Base-by-base conservation (phyloP, 2,329 filamentous ascomycete species). In the Fusarium napiforme region DNA sequence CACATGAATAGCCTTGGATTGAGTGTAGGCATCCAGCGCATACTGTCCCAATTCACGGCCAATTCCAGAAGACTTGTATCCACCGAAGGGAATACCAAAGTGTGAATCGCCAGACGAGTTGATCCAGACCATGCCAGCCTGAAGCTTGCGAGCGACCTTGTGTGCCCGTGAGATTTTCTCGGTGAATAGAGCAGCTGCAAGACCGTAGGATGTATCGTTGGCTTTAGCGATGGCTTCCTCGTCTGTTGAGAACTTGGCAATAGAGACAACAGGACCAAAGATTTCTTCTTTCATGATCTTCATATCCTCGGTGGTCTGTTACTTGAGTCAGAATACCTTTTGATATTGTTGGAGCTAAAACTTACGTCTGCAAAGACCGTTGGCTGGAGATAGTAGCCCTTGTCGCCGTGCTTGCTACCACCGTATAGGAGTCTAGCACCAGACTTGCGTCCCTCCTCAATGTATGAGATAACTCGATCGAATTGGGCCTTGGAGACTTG, bases 401-500 rank as follows among this genome's bases (percentile, higher is more conserved):
- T 72, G 32, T 71, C 70, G 1, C 76, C 72, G 18, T 77, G 57
- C 39, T 71, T 76, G 16, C 46, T 70, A 0, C 79, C 78, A 10
- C 81, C 82, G 21, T 82, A 83, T 21, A 86, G 82, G 6, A 93
- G 84, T 4, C 83, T 89, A 1, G 90, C 89, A 23, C 90, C 91
- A 75, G 90, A 88, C 12, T 85, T 85, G 78, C 91, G 91, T 12
- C 91, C 91, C 40, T 85, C 77, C 64, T 93, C 87, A 47, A 93
- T 89, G 79, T 92, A 93, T 3, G 85, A 86, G 23, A 93, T 83
- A 1, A 94, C 87, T 21, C 88, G 84, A 56, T 92, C 90, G 72
- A 89, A 91, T 78, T 93, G 91, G 23, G 84, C 79, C 78, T 90
- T 90, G 9, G 89, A 90, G 60, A 92, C 87, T 77, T 92, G 90